Conservation (phyloP, 2,329 filamentous ascomycete species). For the Stenocarpella maydis region DNA sequence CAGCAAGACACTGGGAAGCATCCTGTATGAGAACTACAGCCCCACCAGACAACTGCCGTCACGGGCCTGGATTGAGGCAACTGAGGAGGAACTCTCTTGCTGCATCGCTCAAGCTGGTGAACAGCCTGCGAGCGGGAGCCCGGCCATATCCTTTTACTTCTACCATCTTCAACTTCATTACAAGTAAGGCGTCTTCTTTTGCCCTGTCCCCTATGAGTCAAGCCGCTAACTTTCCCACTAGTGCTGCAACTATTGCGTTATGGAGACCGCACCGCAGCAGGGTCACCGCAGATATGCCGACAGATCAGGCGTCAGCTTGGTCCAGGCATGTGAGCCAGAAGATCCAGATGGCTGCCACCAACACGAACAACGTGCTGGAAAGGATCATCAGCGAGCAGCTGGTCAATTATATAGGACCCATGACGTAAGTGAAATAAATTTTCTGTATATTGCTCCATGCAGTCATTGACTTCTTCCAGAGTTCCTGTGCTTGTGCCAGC, state of each 20-base stretch:
- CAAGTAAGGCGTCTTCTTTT: not conserved
- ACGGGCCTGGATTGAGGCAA: not conserved
- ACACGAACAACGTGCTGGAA: not conserved
- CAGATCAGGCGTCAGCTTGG: not conserved
- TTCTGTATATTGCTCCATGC: not conserved
- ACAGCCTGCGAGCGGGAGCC: not conserved
- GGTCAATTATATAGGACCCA: not conserved
- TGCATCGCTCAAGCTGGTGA: not conserved
- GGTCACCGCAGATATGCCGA: not conserved
- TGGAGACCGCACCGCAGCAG: not conserved
- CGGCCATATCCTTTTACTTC: not conserved
- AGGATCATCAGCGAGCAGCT: not conserved
- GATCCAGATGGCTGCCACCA: not conserved
- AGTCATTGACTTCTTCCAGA: not conserved
- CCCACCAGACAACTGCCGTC: not conserved
- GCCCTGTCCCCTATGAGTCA: not conserved
- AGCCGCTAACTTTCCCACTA: not conserved
- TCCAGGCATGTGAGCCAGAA: not conserved
- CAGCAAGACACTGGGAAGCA: not conserved
- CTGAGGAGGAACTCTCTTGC: not conserved
- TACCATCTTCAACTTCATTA: not conserved
- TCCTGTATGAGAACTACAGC: not conserved
- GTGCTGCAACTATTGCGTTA: not conserved
- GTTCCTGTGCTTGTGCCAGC: not conserved
- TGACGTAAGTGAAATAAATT: not conserved